Conservation (phyloP, 257 asterid genomes). For the Nicotiana benthamiana region DNA sequence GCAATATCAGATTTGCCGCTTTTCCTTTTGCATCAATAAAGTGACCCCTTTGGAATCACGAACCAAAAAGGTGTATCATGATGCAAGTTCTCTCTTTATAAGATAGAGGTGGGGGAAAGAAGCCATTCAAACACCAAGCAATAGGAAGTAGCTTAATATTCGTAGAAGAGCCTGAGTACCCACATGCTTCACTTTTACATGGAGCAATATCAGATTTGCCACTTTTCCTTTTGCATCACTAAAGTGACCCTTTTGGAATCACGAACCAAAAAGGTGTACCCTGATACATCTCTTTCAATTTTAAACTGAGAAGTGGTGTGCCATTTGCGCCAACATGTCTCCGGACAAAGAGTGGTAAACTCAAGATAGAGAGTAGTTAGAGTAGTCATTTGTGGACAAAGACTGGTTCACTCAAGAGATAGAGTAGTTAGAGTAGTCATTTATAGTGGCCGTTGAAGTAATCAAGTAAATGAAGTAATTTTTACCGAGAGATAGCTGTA, state of each 20-base stretch:
- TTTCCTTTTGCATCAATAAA: too few relatives aligned
- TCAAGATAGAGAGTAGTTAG: too few relatives aligned
- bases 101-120: too few relatives aligned
- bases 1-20: too few relatives aligned
- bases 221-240: slow-evolving; percentile 52
- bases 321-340: background rate
- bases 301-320: background rate
- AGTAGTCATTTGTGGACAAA: background rate
- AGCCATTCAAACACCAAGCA: background rate
- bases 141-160: background rate
- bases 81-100: too few relatives aligned
- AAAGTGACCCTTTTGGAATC: slow-evolving; percentile 73
- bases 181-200: slow-evolving; percentile 42
- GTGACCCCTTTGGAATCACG: too few relatives aligned
- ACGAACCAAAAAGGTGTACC: slow-evolving; percentile 41
- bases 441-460: background rate
- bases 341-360: too few relatives aligned
- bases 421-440: background rate
- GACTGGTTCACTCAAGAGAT: background rate
- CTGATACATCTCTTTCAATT: slow-evolving; percentile 1
- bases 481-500: background rate
- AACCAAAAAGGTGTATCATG: too few relatives aligned
- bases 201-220: slow-evolving; percentile 34
- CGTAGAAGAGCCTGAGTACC: slow-evolving; percentile 35
- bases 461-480: background rate